Evolutionary conservation across 2,329 filamentous ascomycete genomes (phyloP).

Genomic region (Lachnellula cervina): DNA sequence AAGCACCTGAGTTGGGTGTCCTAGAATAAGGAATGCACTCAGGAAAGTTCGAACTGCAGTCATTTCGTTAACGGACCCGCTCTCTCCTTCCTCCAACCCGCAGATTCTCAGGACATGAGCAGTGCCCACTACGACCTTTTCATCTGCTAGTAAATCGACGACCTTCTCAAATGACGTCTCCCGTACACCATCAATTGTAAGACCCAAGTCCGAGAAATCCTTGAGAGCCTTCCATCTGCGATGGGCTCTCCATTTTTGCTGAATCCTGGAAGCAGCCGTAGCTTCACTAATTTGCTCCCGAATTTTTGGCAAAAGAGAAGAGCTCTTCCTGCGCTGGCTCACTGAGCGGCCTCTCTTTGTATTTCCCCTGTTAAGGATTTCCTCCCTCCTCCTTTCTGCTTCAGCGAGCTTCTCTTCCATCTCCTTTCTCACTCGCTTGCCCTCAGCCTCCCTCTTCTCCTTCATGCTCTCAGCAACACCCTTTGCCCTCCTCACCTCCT

Average conservation of each 20-base stretch:
- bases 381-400: constrained; percentile 65
- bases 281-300: constrained; percentile 49
- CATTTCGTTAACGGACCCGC: constrained; percentile 61
- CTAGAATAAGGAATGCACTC: constrained; percentile 74
- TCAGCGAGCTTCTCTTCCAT: constrained; percentile 79
- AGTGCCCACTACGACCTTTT: constrained; percentile 61
- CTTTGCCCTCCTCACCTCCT: constrained; percentile 59
- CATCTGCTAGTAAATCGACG: constrained; percentile 60
- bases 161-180: constrained; percentile 72
- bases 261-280: constrained; percentile 60
- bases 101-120: constrained; percentile 65
- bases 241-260: constrained; percentile 63
- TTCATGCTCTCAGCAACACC: constrained; percentile 11
- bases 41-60: constrained; percentile 70
- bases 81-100: constrained; percentile 60
- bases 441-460: constrained; percentile 57
- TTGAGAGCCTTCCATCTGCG: constrained; percentile 55
- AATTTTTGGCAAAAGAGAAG: constrained; percentile 45
- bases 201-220: constrained; percentile 60
- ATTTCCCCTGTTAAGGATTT: constrained; percentile 52
- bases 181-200: constrained; percentile 66
- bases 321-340: constrained; percentile 49
- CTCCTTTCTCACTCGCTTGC: constrained; percentile 62
- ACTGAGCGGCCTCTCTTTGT: constrained; percentile 49
- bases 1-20: constrained; percentile 72